These are phyloP conservation scores for Psilocybe subaeruginosa DNA, from an alignment of 768 basidiomycete genomes.

Conservation along the genomic window DNA sequence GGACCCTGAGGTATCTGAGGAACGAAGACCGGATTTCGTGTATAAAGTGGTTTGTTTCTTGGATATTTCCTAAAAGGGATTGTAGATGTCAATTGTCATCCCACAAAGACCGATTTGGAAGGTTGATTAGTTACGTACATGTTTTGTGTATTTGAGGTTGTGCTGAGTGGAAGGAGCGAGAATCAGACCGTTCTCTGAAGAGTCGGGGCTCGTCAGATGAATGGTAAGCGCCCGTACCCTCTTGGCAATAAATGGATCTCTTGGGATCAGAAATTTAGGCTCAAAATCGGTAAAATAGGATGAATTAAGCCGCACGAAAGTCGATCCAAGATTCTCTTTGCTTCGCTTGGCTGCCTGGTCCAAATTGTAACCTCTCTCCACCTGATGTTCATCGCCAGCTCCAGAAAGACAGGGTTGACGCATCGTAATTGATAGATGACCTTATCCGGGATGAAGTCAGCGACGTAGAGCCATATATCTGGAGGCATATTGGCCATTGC, in stretches of 20 bases:
- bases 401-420: constrained; percentile 26
- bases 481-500: constrained; percentile 16
- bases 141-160: constrained; percentile 2
- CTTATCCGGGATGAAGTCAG: constrained; percentile 17
- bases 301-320: constrained; percentile 10
- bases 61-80: constrained; percentile 7
- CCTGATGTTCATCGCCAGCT: constrained; percentile 22
- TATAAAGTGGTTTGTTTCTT: constrained; percentile 4
- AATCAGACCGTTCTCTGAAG: not conserved
- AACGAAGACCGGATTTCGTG: constrained; percentile 3
- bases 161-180: not conserved
- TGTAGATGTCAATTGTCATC: not conserved
- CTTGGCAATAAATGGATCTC: constrained; percentile 14
- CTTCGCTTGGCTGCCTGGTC: constrained; percentile 7
- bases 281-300: not conserved
- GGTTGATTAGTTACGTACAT: not conserved
- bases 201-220: not conserved
- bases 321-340: constrained; percentile 10
- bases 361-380: constrained; percentile 14
- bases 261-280: constrained; percentile 3
- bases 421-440: constrained; percentile 17
- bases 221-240: constrained; percentile 9
- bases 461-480: constrained; percentile 29
- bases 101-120: not conserved
- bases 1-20: constrained; percentile 21